Conservation (phyloP, 306 rosid genomes). For the Prunus campanulata region DNA sequence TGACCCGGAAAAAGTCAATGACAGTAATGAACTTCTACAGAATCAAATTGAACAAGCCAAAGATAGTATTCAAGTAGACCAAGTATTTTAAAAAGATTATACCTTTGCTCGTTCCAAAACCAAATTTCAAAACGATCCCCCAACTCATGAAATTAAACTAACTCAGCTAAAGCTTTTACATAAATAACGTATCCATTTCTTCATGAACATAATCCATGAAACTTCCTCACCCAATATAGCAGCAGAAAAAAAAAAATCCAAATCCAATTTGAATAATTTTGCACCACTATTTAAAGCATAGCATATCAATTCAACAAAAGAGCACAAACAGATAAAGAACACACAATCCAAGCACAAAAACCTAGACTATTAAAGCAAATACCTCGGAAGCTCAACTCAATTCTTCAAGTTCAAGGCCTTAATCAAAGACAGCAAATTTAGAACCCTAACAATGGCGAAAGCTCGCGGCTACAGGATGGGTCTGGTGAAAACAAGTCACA, state of each 20-base stretch:
- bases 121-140: not conserved
- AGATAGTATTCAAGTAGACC: not conserved
- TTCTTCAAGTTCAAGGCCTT: not conserved
- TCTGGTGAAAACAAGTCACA: not conserved
- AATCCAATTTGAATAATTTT: not conserved
- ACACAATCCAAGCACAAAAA: not conserved
- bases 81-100: not conserved
- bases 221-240: not conserved
- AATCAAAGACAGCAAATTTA: not conserved
- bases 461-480: not conserved
- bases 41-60: not conserved
- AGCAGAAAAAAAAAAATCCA: not conserved
- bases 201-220: not conserved
- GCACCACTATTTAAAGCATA: not conserved
- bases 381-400: not conserved
- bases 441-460: slow-evolving; percentile 12
- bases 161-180: not conserved
- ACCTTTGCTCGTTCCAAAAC: not conserved
- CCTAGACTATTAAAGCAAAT: not conserved
- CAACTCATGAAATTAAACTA: not conserved
- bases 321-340: not conserved
- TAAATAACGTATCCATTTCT: not conserved
- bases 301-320: not conserved
- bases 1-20: not conserved
- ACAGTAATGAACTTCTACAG: not conserved